These are phyloP conservation scores for Torrubiella hemipterigena DNA, from an alignment of 2,329 filamentous ascomycete species.

Conservation along the genomic window DNA sequence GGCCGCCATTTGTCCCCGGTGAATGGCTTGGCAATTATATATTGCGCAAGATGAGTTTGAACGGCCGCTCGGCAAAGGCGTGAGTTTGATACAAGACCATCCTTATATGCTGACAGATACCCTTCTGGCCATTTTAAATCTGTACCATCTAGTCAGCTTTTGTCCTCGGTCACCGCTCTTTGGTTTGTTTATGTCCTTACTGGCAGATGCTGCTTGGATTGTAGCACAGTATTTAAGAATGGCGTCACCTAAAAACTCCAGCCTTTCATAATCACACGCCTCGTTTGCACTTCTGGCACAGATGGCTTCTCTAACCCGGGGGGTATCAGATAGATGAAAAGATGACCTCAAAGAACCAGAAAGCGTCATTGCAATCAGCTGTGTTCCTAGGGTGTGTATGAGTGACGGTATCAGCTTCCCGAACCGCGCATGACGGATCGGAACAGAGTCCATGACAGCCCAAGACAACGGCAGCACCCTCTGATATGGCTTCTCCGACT, in stretches of 20 bases:
- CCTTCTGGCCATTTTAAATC: slow-evolving; percentile 65
- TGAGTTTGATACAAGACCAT: slow-evolving; percentile 60
- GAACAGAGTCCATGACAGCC: slow-evolving; percentile 38
- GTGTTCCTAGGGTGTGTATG: slow-evolving; percentile 42
- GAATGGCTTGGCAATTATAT: slow-evolving; percentile 58
- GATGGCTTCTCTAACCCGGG: slow-evolving; percentile 56
- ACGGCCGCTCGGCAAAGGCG: slow-evolving; percentile 56
- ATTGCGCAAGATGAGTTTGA: slow-evolving; percentile 54
- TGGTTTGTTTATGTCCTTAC: slow-evolving; percentile 24
- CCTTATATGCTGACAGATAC: slow-evolving; percentile 57
- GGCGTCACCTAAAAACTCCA: slow-evolving; percentile 81
- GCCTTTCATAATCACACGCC: slow-evolving; percentile 60
- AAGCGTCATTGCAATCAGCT: too few species aligned
- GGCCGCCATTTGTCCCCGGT: slow-evolving; percentile 63
- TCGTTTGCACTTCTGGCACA: slow-evolving; percentile 50
- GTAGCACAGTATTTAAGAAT: slow-evolving; percentile 66
- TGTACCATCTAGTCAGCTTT: slow-evolving; percentile 13
- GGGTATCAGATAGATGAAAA: too few species aligned
- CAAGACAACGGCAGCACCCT: slow-evolving; percentile 31
- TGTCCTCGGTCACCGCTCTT: background rate
- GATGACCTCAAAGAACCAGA: too few species aligned
- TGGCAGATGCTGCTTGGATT: slow-evolving; percentile 45
- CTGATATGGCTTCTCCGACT: slow-evolving; percentile 28
- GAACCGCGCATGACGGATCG: slow-evolving; percentile 31
- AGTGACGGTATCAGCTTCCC: slow-evolving; percentile 62